Base-by-base conservation (phyloP, 1,139 yeast genomes). In the Scheffersomyces segobiensis region DNA sequence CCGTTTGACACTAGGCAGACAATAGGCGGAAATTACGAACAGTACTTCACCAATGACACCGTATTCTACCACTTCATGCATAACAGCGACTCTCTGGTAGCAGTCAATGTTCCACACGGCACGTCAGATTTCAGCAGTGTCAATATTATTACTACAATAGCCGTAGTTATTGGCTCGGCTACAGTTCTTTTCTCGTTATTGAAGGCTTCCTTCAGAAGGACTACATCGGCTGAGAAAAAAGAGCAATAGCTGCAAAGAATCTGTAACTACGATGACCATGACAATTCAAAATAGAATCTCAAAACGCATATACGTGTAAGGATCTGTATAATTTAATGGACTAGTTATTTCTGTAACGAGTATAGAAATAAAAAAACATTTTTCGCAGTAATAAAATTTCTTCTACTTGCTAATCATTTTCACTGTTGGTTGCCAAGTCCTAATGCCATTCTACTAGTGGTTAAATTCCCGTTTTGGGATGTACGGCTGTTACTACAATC, bases 31-130 rank as follows among this genome's bases (percentile, higher is more conserved):
- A 71, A 70, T 52, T 79, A 71, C 62, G 79, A 77, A 60, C 64
- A 68, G 19, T 78, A 72, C 57, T 80, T 80, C 64, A 78, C 83
- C 14, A 70, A 77, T 20, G 74, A 79, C 59, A 77, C 83, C 0
- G 80, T 78, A 2, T 80, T 78, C 59, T 80, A 77, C 61, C 82
- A 78, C 58, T 66, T 73, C 14, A 55, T 55, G 21, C 59, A 55
- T 49, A 55, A 22, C 39, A 55, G 17, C n/a, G 32, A 52, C 8
- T 57, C 59, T 10, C 4, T 3, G 2, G 48, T 64, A 17, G 56
- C 54, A 6, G 61, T 62, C 17, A 53, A 51, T 2, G 69, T 74
- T 46, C 78, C 78, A 2, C 63, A 65, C 55, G 77, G 70, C 0
- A 55, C 57, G 1, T 58, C 68, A 1, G 60, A 59, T 6, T 65